Evolutionary conservation across 2,329 filamentous ascomycete genomes (phyloP), one percentile per base, ranked within the genome.

Genomic region (Furcasterigmium sp.): DNA sequence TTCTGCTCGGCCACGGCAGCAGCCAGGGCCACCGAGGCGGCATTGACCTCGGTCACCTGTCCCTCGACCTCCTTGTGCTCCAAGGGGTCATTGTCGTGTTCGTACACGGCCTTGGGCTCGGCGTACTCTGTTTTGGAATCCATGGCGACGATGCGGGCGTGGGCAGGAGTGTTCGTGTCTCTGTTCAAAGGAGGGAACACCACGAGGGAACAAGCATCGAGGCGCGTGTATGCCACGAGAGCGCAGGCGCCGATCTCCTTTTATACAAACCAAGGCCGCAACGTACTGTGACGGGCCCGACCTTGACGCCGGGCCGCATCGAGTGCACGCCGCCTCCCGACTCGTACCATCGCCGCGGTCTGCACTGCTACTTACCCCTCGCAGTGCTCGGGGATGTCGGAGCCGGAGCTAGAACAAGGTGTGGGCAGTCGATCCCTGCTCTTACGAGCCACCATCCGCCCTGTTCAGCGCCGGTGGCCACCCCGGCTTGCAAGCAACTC

Each of bases 11-110:
- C 59, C 18, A 63, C 45, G 15, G 61, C 61, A 28, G 62, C 59
- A 14, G 55, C 56, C 9, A 65, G 53, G 13, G 61, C 62, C 15
- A 60, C 56, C 26, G 63, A 66, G 15, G 63, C 60, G 18, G 65
- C 54, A 39, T 61, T 58, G 25, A 68, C 55, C 43, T 66, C 52
- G 34, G 49, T 58, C 15, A 59, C 56, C 37, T 53, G 46, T 13
- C 55, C 57, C 15, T 43, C 47, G 13, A 44, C 47, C 37, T 37
- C 18, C n/a, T n/a, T n/a, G n/a, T 18, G 7, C 32, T 15, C 17
- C 32, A 7, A 17, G n/a, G 32, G 32, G 8, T 35, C 32, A 11
- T 35, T 35, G 32, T 35, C 32, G 32, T 35, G n/a, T 9, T 35
- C n/a, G n/a, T 17, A n/a, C n/a, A 15, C 32, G 9, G 11, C 32